Percentiles rank a stretch among this genome's conserved stretches.
Evolutionary conservation across 2,329 filamentous ascomycete species (phyloP).

Genomic region (Aureobasidium lini): DNA sequence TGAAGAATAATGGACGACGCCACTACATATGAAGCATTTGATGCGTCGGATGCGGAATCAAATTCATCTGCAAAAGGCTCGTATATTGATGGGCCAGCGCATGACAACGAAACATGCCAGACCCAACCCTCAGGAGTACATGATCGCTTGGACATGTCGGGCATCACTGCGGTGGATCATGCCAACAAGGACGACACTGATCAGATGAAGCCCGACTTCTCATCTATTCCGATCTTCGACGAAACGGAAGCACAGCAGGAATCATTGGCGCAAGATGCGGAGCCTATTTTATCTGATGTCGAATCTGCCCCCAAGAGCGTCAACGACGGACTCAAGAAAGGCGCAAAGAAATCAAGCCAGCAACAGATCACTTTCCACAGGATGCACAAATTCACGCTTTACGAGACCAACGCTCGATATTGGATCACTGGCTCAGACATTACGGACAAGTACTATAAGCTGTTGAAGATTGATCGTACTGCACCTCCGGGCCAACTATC

Average conservation of each 20-base stretch:
- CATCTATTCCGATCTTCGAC: neutral
- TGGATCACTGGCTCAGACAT: constrained; percentile 93
- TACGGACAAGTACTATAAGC: constrained; percentile 78
- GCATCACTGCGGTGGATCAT: neutral
- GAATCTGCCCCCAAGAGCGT: constrained; percentile 3
- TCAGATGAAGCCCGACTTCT: neutral
- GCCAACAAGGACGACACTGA: neutral
- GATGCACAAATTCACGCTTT: constrained; percentile 97
- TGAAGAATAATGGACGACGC: neutral
- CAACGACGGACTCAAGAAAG: neutral
- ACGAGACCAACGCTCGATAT: constrained; percentile 88
- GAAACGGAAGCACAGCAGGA: neutral
- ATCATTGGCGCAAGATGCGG: neutral
- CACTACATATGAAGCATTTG: neutral
- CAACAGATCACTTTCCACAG: constrained; percentile 19
- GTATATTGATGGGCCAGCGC: neutral
- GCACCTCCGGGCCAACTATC: constrained; percentile 69
- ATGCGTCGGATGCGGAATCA: neutral
- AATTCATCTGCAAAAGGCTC: neutral
- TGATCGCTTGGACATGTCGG: neutral
- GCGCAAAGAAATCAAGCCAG: neutral
- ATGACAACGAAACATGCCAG: constrained; percentile 3
- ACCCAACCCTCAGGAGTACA: neutral
- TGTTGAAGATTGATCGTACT: constrained; percentile 91
- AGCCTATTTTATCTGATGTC: neutral